Percentiles rank a stretch among this genome's conserved stretches.
Conservation (phyloP, 2,329 filamentous ascomycete genomes). For the Colletotrichum neosansevieriae region DNA sequence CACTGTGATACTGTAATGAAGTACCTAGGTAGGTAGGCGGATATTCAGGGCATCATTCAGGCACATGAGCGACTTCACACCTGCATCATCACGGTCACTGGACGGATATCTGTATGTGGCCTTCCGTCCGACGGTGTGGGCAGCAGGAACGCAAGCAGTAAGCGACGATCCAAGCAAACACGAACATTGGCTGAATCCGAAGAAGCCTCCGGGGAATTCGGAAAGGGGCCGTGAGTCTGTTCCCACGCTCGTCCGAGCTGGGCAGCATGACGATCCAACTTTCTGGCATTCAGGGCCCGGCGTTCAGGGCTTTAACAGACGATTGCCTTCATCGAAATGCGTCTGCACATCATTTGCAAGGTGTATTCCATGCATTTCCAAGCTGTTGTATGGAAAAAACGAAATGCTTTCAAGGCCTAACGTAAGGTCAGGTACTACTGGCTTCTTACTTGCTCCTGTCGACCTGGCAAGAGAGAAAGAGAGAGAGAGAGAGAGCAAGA, state of each 20-base stretch:
- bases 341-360: too few relatives aligned
- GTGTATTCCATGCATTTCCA: too few relatives aligned
- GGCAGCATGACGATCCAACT: neutral
- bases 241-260: slow-evolving; percentile 7
- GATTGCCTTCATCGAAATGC: too few relatives aligned
- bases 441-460: too few relatives aligned
- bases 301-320: too few relatives aligned
- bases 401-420: too few relatives aligned
- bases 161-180: neutral
- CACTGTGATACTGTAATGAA: neutral
- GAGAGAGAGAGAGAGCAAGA: neutral
- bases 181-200: slow-evolving; percentile 8
- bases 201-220: slow-evolving; percentile 16
- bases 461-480: neutral
- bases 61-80: neutral
- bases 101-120: neutral
- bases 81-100: neutral
- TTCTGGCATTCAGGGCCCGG: too few relatives aligned
- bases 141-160: neutral
- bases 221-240: slow-evolving; percentile 10
- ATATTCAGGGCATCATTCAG: slow-evolving; percentile 6
- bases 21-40: too few relatives aligned
- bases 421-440: too few relatives aligned
- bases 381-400: too few relatives aligned
- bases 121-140: slow-evolving; percentile 5